Base-by-base conservation (phyloP, 306 rosid genomes). In the Malus sylvestris region DNA sequence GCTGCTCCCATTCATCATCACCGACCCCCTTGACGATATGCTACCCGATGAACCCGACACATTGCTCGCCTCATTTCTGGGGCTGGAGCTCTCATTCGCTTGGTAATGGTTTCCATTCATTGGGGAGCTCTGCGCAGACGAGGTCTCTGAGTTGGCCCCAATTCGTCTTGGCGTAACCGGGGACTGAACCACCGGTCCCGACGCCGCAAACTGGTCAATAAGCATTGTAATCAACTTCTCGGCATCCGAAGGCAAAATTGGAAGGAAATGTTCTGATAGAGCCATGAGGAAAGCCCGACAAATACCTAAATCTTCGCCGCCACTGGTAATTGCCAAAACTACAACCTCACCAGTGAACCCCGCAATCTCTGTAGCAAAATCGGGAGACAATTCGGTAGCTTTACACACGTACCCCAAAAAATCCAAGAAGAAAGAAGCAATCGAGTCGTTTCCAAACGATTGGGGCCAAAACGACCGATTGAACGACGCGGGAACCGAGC, bases 121-220 rank as follows among this genome's bases (percentile, higher is more conserved):
- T 0, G 98, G 98, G 33, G 97, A 93, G 86, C 97, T 87, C 89
- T 88, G 98, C 33, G 89, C 42, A 5, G 97, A 90, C 12, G 93
- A 84, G 58, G 82, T 76, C 81, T 84, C 96, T 0, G 92, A 87
- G 77, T 80, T 84, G 27, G 52, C 80, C 62, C 67, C 82, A 80
- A 35, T 68, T 11, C 40, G 89, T 12, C 87, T 81, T 15, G 90
- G 86, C 65, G 90, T 79, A 55, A 80, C 82, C 0, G 86, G 86
- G 4, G 79, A 82, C 81, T 82, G 85, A 18, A 29, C 81, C 14
- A 77, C 81, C 32, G 76, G 77, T 38, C 83, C 85, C 44, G 91
- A 74, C 19, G 59, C 81, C 13, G 86, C 72, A 71, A 81, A 88
- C 84, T 84, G 96, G 65, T 88, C 97, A 59, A 95, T 81, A 29